Evolutionary conservation across 2,329 filamentous ascomycete genomes (phyloP).

Genomic region (Aspergillus sp.): DNA sequence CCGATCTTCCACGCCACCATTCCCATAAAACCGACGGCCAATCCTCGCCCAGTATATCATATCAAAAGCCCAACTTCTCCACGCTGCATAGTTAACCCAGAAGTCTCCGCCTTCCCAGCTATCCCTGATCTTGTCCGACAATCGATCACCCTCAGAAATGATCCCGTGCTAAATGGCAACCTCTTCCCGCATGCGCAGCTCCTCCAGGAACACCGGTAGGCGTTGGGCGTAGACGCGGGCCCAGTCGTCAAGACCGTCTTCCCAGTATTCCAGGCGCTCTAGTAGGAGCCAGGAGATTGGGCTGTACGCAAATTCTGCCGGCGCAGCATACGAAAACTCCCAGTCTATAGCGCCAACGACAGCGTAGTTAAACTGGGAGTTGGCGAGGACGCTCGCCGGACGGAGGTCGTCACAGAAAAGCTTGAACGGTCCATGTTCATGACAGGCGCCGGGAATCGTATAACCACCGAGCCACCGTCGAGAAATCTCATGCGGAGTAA

Average conservation of each 20-base stretch:
- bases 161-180: conserved; percentile 6
- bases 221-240: conserved; percentile 10
- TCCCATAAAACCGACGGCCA: conserved; percentile 10
- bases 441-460: conserved; percentile 20
- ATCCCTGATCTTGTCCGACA: conserved; percentile 13
- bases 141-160: conserved; percentile 9
- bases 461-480: conserved; percentile 12
- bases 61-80: conserved; percentile 11
- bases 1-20: no score
- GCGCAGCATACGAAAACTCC: conserved; percentile 26
- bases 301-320: conserved; percentile 17
- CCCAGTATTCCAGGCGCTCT: conserved; percentile 23
- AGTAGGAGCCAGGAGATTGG: conserved; percentile 26
- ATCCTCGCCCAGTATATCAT: conserved; percentile 10
- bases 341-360: conserved; percentile 21
- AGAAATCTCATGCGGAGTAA: conserved; percentile 20
- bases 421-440: conserved; percentile 23
- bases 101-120: conserved; percentile 11
- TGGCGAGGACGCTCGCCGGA: conserved; percentile 16
- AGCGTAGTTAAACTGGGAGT: conserved; percentile 5
- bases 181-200: conserved; percentile 12
- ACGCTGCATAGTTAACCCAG: conserved; percentile 8
- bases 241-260: conserved; percentile 18
- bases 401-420: conserved; percentile 24
- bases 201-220: conserved; percentile 18